Base-by-base conservation (phyloP, 2,329 filamentous ascomycete genomes). In the Fusarium lyarnte region DNA sequence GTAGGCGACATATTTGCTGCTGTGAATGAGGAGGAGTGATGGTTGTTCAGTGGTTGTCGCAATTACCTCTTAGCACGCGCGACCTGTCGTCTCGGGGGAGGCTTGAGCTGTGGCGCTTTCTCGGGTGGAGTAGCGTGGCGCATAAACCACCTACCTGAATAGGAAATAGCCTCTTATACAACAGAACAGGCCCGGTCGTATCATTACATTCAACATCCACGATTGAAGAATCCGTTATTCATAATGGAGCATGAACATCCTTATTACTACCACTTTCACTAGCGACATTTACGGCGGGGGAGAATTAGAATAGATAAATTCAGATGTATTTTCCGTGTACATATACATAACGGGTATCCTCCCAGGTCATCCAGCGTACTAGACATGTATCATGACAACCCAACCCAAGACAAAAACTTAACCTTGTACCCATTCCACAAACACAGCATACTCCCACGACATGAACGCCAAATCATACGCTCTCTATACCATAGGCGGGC, bases 1-100 rank as follows among this genome's bases (percentile, higher is more conserved):
- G 72, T 80, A 61, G 81, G 81, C 53, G 83, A 79, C 84, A 85
- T 85, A 27, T 64, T 63, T 62, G 58, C 66, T 71, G 38, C 31
- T 57, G 42, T 60, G 23, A 52, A 68, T 66, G 69, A 63, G 43
- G 53, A 65, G 65, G 42, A 53, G 33, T 41, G 70, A 60, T 58
- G 55, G 57, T 63, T 63, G 47, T 65, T 66, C 35, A 45, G 61
- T 46, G 67, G 62, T 58, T 66, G 71, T 77, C 66, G 73, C 72
- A 72, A 72, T 75, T 72, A 64, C 66, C 64, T 58, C 49, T 58
- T 57, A 61, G 70, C 53, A 63, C 63, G 72, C 64, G 70, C 70
- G 58, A 69, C 63, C 55, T 72, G 70, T 75, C 59, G 53, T 47
- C 51, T 55, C 23, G 19, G 65, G 59, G 49, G 69, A 59, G 67